Base-by-base conservation (phyloP, 2,329 filamentous ascomycete genomes). In the Coccinonectria pachysandricola region DNA sequence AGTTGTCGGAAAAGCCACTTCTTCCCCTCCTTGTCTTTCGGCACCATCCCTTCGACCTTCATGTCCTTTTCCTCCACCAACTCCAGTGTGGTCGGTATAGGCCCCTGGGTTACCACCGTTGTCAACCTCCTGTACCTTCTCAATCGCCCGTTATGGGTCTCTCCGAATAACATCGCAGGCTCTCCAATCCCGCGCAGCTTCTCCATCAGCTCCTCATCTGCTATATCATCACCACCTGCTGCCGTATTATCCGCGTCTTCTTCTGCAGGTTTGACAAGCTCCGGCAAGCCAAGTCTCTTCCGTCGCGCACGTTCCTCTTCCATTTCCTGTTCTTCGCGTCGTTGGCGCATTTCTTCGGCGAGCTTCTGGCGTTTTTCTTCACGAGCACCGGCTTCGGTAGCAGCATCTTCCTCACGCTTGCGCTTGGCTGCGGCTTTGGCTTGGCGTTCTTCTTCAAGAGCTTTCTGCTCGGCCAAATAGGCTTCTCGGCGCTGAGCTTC, bases 11-110 rank as follows among this genome's bases (percentile, higher is more conserved):
- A 88, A 20, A 98, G 62, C 54, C 80, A 86, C 22, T 68, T 61
- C 23, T 75, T 71, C 1, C 64, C 80, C 20, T 76, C 71, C 12
- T 60, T 61, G 41, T 87, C 80, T 43, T 60, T 65, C 2, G 72
- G 71, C 7, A 83, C 59, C 21, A 62, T 64, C 10, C 66, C 63
- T 2, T 73, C 62, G 13, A 96, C 75, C 54, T 87, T 88, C 84
- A 95, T 94, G 41, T 93, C 78, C 50, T 76, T 75, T 57, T 92
- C 87, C 6, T 80, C 73, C 2, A 96, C 77, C 1, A 84, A 71
- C 47, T 74, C 67, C 31, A 96, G 59, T 6, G 75, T 86, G 11
- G 88, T 96, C 3, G 86, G 84, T 47, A 96, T 93, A 0, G 88
- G 87, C 0, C 84, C 82, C 28, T 75, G 66, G 5, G 72, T 78